A percentile compares a stretch with the other conserved stretches of the same genome.
phyloP scores from a whole-genome alignment of 2,329 filamentous ascomycete genomes.

The Paraconiothyrium sp. region DNA sequence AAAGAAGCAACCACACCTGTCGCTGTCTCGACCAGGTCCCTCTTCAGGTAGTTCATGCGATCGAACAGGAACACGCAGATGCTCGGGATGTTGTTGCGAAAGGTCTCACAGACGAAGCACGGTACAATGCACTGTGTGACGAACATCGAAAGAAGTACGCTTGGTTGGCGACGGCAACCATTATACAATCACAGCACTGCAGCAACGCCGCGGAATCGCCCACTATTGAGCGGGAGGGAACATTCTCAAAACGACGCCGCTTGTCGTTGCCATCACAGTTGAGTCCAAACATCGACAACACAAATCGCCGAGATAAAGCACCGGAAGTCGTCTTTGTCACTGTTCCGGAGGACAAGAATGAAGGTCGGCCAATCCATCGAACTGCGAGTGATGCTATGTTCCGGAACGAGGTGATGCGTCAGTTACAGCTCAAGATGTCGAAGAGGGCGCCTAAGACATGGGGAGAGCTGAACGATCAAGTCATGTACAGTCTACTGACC shows the following conservation, averaged over 20 bases:
- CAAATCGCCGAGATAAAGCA: background rate
- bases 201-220: too few species aligned
- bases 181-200: conserved; percentile 19
- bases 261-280: conserved; percentile 5
- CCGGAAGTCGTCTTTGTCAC: conserved; percentile 13
- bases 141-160: conserved; percentile 22
- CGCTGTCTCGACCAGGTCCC: conserved; percentile 19
- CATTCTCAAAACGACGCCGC: conserved; percentile 12
- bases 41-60: conserved; percentile 17
- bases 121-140: conserved; percentile 17
- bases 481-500: conserved; percentile 24
- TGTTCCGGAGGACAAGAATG: conserved; percentile 12
- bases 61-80: conserved; percentile 20
- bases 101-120: conserved; percentile 16
- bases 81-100: conserved; percentile 16
- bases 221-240: too few species aligned
- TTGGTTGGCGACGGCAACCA: conserved; percentile 21
- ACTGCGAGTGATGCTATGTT: conserved; percentile 21
- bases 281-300: conserved; percentile 1
- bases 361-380: conserved; percentile 18
- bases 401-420: conserved; percentile 20
- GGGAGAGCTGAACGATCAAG: conserved; percentile 24
- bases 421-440: conserved; percentile 16
- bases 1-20: conserved; percentile 14
- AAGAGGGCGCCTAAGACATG: conserved; percentile 17